Evolutionary conservation across 306 rosid genomes (phyloP).

Genomic region (Gastrolobium villosum): DNA sequence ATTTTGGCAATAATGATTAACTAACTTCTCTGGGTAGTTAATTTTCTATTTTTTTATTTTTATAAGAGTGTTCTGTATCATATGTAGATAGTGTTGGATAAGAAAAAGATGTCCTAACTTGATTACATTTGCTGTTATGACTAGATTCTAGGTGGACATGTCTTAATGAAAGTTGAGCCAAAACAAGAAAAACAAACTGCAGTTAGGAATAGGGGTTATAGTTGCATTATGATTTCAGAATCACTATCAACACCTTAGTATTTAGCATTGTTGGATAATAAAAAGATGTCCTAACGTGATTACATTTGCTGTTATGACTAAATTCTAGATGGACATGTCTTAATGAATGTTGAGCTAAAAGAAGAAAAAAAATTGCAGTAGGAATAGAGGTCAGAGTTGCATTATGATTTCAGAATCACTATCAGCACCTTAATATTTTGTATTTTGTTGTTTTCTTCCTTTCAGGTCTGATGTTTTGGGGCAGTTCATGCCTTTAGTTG

Average conservation of each 20-base stretch:
- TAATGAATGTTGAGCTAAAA: neutral
- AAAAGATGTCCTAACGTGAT: conserved; percentile 29
- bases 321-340: conserved; percentile 23
- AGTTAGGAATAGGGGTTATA: neutral
- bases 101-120: conserved; percentile 18
- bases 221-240: conserved; percentile 39
- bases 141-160: conserved; percentile 2
- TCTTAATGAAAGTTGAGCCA: conserved; percentile 6
- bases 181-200: neutral
- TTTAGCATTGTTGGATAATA: neutral
- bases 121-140: conserved; percentile 32
- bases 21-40: too few relatives aligned
- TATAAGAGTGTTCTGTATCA: too few relatives aligned
- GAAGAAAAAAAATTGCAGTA: neutral
- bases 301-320: conserved; percentile 17
- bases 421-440: neutral
- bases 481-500: conserved; percentile 99
- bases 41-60: too few relatives aligned
- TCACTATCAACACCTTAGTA: neutral
- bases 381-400: conserved; percentile 23
- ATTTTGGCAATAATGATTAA: too few relatives aligned
- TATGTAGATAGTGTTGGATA: neutral
- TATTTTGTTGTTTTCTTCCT: conserved; percentile 29
- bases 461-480: conserved; percentile 97
- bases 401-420: conserved; percentile 32